These are phyloP conservation scores for Solanum ossicruentum DNA, from an alignment of 257 asterid species.

Conservation along the genomic window DNA sequence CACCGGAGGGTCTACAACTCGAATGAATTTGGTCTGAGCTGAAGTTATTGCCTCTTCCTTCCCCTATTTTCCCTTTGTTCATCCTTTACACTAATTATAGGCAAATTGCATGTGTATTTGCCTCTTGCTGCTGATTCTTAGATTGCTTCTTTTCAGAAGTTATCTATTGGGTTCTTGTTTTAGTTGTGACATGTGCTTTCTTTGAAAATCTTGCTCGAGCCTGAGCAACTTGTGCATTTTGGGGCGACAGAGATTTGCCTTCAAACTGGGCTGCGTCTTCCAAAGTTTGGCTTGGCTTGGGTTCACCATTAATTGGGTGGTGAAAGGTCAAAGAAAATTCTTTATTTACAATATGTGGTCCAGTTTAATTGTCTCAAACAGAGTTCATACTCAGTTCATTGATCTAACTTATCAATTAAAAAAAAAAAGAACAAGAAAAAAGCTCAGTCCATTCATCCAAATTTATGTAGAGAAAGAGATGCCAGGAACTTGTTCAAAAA, in stretches of 20 bases:
- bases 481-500: slow-evolving; percentile 17
- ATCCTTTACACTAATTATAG: not conserved
- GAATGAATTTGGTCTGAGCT: not conserved
- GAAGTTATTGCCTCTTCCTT: not conserved
- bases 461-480: slow-evolving; percentile 37
- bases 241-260: not conserved
- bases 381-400: not conserved
- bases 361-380: not conserved
- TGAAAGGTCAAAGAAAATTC: not conserved
- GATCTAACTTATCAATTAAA: not conserved
- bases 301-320: not conserved
- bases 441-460: not conserved
- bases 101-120: not conserved
- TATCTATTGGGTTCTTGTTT: not conserved
- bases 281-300: not conserved
- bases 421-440: not conserved
- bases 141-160: not conserved
- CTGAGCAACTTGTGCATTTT: not conserved
- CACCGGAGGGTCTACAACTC: not conserved
- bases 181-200: not conserved
- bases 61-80: not conserved
- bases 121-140: not conserved
- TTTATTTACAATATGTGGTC: not conserved
- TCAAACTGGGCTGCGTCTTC: not conserved
- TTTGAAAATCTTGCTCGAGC: not conserved